Evolutionary conservation across 768 basidiomycete species (phyloP), one percentile per base, ranked within the genome.

Genomic region (Pisolithus sp.): DNA sequence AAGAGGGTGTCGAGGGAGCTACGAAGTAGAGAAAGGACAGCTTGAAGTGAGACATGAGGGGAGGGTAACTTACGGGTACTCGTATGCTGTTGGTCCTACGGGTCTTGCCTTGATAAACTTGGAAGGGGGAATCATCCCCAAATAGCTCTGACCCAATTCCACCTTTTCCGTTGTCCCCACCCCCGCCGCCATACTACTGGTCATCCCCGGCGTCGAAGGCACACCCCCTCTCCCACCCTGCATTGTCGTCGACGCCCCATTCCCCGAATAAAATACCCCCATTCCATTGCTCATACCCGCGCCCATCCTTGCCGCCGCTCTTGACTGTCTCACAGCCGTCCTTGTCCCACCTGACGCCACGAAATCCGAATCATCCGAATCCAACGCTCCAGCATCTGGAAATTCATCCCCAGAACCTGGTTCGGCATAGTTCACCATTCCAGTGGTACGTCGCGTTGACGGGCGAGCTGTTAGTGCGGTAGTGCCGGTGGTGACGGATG

Each of bases 321-420:
- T 68, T 52, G 66, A 65, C 59, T 77, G 76, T 45, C 78, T 69
- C 47, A 83, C 67, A 0, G 79, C 76, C n/a, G 81, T 80, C 53
- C 83, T 70, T 40, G 77, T 78, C 6, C 83, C 79, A 1, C 77
- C 77, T 58, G 81, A 85, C 15, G 85, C 85, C 2, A 84, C 67
- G 57, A 89, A 86, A 57, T 91, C 89, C 1, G 86, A 90, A 59
- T 91, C 91, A 52, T 89, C 92, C 2, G 86, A 86, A 46, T 93
- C 89, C 20, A 87, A 66, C 38, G 85, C 87, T 5, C 88, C 90
- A 8, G 85, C 86, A 57, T 90, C 89, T 0, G 84, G 85, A 36
- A 86, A 73, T 56, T 89, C 89, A 54, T 93, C 89, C 4, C 83
- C 86, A 0, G 87, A 90, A 0, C 81, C 89, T 21, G 89, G 85